Evolutionary conservation across 768 basidiomycete species (phyloP).

Genomic region (Leccinum aurantiacum): DNA sequence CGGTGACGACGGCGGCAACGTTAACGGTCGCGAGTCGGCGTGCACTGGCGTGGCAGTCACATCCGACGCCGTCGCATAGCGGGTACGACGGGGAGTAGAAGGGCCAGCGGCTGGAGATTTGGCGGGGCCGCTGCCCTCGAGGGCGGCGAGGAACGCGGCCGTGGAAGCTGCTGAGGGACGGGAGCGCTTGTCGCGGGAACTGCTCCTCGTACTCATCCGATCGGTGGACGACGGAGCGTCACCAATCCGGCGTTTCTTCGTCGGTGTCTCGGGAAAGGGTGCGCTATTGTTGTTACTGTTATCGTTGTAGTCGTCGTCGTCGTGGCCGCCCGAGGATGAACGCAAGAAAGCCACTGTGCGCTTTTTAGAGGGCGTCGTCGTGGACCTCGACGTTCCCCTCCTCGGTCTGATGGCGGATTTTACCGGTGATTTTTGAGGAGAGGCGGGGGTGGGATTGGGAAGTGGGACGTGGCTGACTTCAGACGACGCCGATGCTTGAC

Average conservation of each 20-base stretch:
- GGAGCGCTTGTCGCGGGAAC: conserved; percentile 12
- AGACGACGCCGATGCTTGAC: neutral
- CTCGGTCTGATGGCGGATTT: conserved; percentile 20
- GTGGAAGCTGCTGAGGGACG: neutral
- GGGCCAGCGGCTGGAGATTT: conserved; percentile 15
- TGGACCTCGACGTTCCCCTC: neutral
- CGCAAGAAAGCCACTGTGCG: conserved; percentile 24
- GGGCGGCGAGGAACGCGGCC: conserved; percentile 21
- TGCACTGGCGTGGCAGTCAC: conserved; percentile 8
- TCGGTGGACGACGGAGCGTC: conserved; percentile 20
- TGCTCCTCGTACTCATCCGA: conserved; percentile 6
- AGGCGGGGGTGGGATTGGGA: neutral
- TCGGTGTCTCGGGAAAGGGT: conserved; percentile 41
- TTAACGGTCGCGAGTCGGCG: conserved; percentile 25
- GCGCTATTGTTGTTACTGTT: neutral
- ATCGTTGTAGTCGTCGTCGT: conserved; percentile 29
- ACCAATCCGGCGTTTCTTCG: conserved; percentile 38
- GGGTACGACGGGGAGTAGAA: conserved; percentile 27
- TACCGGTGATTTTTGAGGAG: conserved; percentile 20
- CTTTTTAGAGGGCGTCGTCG: conserved; percentile 32
- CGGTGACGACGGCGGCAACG: conserved; percentile 4
- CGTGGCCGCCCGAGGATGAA: conserved; percentile 7
- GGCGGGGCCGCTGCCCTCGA: conserved; percentile 9
- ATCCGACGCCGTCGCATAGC: conserved; percentile 7
- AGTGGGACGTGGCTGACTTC: neutral